phyloP scores from a whole-genome alignment of 2,329 filamentous ascomycete genomes.

The Coniochaeta sp. region DNA sequence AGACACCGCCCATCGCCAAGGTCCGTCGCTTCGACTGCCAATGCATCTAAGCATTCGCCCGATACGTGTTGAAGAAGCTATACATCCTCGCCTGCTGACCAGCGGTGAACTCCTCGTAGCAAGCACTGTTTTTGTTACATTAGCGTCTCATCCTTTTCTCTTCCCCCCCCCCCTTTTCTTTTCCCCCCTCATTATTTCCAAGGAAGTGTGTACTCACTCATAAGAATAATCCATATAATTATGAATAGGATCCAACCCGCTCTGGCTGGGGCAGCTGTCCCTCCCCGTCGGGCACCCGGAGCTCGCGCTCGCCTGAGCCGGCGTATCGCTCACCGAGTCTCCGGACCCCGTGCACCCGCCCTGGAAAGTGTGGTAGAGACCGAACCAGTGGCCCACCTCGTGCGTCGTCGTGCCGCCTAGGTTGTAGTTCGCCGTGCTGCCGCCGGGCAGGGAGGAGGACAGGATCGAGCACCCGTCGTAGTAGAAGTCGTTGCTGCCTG shows the following conservation, averaged over 20 bases:
- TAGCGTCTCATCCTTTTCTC: too few species aligned
- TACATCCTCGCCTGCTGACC: slow-evolving; percentile 27
- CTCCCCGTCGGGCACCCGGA: slow-evolving; percentile 28
- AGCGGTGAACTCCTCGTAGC: slow-evolving; percentile 31
- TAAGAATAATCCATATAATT: slow-evolving; percentile 31
- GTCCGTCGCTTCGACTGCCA: too few species aligned
- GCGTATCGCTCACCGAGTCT: slow-evolving; percentile 33
- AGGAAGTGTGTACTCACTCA: slow-evolving; percentile 17
- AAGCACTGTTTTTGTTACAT: slow-evolving; percentile 15
- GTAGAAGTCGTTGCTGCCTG: slow-evolving; percentile 21
- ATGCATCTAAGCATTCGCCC: slow-evolving; percentile 10
- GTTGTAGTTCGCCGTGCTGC: slow-evolving; percentile 22
- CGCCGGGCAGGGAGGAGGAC: slow-evolving; percentile 22
- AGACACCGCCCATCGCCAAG: too few species aligned
- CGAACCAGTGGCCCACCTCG: slow-evolving; percentile 37
- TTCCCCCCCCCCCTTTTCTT: too few species aligned
- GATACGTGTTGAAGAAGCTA: slow-evolving; percentile 21
- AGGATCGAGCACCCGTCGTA: slow-evolving; percentile 23
- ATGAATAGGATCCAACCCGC: slow-evolving; percentile 25
- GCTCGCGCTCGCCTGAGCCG: slow-evolving; percentile 24
- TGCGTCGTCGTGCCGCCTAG: slow-evolving; percentile 30
- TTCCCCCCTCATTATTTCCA: background rate
- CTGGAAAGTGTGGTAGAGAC: slow-evolving; percentile 36
- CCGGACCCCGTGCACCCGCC: slow-evolving; percentile 28
- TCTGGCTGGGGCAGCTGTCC: slow-evolving; percentile 22